Evolutionary conservation across 2,329 filamentous ascomycete species (phyloP), one percentile per base, ranked within the genome.

Genomic region (Keithomyces neogunnii): DNA sequence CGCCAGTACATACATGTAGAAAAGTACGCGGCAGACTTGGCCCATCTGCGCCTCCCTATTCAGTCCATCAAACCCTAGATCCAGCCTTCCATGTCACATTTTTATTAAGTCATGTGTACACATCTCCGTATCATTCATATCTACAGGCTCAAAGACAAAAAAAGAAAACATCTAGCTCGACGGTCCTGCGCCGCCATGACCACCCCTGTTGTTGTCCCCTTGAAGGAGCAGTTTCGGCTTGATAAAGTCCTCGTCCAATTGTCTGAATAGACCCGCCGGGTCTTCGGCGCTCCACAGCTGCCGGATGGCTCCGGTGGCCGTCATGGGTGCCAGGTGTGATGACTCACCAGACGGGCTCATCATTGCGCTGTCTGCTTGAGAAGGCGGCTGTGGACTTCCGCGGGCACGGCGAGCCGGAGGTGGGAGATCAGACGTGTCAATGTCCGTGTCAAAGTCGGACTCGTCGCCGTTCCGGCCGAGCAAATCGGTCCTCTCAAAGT

Each of bases 241-340:
- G 69, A 97, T 91, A 66, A 90, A 96, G 54, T 91, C 89, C 68
- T 99, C 93, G 66, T 99, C 93, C 54, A 99, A 73, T 69, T 96
- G 91, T 59, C 84, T 85, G 68, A 99, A 95, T 71, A 95, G 82
- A 45, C 87, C 89, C 8, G 88, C 87, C 44, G 95, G 90, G 66
- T 99, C 93, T 48, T 95, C 89, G 1, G 86, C 80, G 13, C 86
- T 88, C 59, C 95, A 83, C 7, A 99, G 74, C 63, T 92, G 87
- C 51, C 84, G 83, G 53, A 96, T 82, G 0, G 90, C 87, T 32
- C 83, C 86, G 26, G 83, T 80, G 9, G 88, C 88, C 31, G 82
- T 88, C n/a, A 89, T 72, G 42, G 77, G 71, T 46, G 72, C 59
- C 48, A 66, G 48, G 5, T 59, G 36, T 3, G 66, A 60, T 6